Evolutionary conservation across 208 protist genomes (phyloP).

Genomic region (Lotmaria passim): DNA sequence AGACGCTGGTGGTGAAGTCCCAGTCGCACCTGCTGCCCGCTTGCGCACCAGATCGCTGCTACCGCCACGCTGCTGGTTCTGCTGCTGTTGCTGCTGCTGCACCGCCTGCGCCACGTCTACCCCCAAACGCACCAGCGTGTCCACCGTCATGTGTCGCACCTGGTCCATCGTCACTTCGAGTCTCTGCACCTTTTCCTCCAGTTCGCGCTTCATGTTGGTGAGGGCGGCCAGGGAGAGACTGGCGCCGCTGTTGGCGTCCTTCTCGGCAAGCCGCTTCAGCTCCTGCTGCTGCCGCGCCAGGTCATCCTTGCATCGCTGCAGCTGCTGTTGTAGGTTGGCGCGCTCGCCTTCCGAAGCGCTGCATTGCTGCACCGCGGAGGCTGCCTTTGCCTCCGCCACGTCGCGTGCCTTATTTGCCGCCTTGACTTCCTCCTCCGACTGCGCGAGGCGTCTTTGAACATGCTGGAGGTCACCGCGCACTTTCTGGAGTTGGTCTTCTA

Average conservation of each 20-base stretch:
- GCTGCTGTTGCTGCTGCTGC: background rate
- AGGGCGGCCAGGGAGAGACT: slow-evolving; percentile 21
- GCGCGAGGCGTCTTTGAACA: background rate
- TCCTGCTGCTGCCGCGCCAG: slow-evolving; percentile 21
- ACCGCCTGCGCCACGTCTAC: slow-evolving; percentile 24
- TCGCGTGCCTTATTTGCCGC: background rate
- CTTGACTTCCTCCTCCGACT: background rate
- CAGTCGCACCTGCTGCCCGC: too few relatives aligned
- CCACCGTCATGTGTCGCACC: slow-evolving; percentile 26
- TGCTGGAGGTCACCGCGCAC: slow-evolving; percentile 6
- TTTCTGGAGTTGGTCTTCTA: slow-evolving; percentile 1
- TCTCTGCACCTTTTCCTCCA: slow-evolving; percentile 29
- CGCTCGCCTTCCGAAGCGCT: background rate
- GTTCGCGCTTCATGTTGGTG: slow-evolving; percentile 12
- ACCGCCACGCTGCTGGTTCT: too few relatives aligned
- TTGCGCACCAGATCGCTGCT: background rate
- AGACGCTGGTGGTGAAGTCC: background rate
- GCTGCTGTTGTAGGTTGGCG: slow-evolving; percentile 5
- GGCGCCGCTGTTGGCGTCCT: slow-evolving; percentile 12
- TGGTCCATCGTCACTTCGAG: slow-evolving; percentile 32
- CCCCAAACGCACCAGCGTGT: slow-evolving; percentile 35
- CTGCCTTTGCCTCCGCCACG: slow-evolving; percentile 14
- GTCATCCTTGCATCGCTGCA: slow-evolving; percentile 6
- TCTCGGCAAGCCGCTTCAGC: background rate
- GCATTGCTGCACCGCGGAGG: slow-evolving; percentile 1